Percentiles rank a stretch among this genome's conserved stretches.
These are phyloP conservation scores for Ulvella scutata DNA, from an alignment of 139 green algal genomes.

Conservation along the genomic window DNA sequence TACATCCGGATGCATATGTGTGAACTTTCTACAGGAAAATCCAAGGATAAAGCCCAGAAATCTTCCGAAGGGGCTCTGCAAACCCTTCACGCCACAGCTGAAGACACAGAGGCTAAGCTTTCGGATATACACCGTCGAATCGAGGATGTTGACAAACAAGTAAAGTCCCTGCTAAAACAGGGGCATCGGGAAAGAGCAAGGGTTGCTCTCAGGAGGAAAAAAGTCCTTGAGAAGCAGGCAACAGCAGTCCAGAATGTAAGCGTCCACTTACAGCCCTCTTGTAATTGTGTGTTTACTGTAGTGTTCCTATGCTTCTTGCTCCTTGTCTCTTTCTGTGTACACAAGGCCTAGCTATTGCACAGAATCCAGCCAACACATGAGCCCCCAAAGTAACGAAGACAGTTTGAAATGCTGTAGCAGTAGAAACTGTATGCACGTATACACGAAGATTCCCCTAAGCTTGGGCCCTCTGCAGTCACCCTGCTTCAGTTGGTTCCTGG, in stretches of 20 bases:
- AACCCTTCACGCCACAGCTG: not conserved
- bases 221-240: not conserved
- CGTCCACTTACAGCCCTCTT: not conserved
- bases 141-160: not conserved
- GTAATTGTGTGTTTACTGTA: no score
- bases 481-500: no score
- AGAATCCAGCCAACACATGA: no score
- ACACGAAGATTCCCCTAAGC: no score
- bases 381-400: no score
- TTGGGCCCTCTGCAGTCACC: no score
- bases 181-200: not conserved
- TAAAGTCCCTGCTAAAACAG: not conserved
- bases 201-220: not conserved
- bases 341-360: no score
- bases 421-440: no score
- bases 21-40: not conserved
- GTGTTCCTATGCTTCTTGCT: no score
- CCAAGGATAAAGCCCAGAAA: not conserved
- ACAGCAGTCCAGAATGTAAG: not conserved
- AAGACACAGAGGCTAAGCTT: not conserved
- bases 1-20: no score
- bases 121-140: not conserved
- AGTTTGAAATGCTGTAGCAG: no score
- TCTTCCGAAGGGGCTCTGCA: not conserved
- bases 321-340: no score